Percentiles rank a stretch among this genome's conserved stretches.
phyloP scores from a whole-genome alignment of 805 yeast species.

The Pichia cabralensis region DNA sequence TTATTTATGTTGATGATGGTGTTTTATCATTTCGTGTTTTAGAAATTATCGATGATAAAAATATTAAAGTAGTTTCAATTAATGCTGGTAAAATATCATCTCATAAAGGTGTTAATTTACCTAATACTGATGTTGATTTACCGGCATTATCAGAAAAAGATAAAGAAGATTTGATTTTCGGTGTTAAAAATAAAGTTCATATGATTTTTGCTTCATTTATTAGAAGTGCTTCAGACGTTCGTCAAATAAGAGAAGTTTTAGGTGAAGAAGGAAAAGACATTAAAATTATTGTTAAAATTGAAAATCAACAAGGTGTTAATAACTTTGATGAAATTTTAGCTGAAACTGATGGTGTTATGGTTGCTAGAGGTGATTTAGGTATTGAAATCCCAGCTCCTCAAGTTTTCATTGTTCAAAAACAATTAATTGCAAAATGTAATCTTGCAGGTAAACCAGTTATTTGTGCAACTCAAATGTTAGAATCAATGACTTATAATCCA shows the following conservation, averaged over 20 bases:
- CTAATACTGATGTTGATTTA: constrained; percentile 97
- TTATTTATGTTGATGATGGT: constrained; percentile 96
- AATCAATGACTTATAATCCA: constrained; percentile 99
- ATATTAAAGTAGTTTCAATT: constrained; percentile 78
- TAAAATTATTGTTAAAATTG: constrained; percentile 95
- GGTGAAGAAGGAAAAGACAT: constrained; percentile 96
- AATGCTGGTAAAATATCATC: constrained; percentile 94
- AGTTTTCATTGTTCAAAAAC: constrained; percentile 97
- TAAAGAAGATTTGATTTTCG: constrained; percentile 81
- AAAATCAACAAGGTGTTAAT: constrained; percentile 99
- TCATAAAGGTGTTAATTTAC: constrained; percentile 98
- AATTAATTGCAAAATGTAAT: constrained; percentile 98
- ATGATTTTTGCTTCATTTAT: constrained; percentile 98
- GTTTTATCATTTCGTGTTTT: constrained; percentile 89
- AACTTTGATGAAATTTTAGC: constrained; percentile 92
- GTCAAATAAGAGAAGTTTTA: constrained; percentile 82
- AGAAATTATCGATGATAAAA: constrained; percentile 69
- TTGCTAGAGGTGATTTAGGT: constrained; percentile 99
- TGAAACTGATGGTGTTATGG: constrained; percentile 99
- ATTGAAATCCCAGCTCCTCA: constrained; percentile 99
- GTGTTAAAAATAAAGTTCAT: constrained; percentile 96
- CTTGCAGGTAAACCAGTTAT: constrained; percentile 98
- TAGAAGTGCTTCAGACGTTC: constrained; percentile 86
- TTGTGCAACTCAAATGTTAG: constrained; percentile 99
- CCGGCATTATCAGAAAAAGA: constrained; percentile 98